Evolutionary conservation across 2,329 filamentous ascomycete genomes (phyloP).

Genomic region (Huntiella decipiens): DNA sequence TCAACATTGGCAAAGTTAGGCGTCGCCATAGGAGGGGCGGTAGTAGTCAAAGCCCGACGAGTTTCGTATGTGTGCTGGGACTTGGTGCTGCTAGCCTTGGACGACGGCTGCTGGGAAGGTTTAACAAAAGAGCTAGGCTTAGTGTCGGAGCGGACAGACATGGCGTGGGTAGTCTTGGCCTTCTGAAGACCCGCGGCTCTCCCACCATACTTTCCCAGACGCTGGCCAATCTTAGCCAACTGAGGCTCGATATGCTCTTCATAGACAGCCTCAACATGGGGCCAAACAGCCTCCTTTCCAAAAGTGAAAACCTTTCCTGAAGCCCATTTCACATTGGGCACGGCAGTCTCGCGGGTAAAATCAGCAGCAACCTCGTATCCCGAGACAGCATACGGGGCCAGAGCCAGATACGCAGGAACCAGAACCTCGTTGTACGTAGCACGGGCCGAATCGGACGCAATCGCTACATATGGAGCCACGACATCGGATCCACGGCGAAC

Average conservation of each 20-base stretch:
- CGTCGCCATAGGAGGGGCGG: not conserved
- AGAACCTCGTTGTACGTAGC: slow-evolving; percentile 55
- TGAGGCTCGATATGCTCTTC: slow-evolving; percentile 90
- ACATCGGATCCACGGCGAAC: slow-evolving; percentile 40
- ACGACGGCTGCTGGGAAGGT: slow-evolving; percentile 12
- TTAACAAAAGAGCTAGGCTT: slow-evolving; percentile 10
- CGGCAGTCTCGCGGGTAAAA: slow-evolving; percentile 47
- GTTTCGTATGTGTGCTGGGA: slow-evolving; percentile 13
- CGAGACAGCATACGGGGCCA: slow-evolving; percentile 53
- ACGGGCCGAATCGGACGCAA: slow-evolving; percentile 40
- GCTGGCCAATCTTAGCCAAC: slow-evolving; percentile 75
- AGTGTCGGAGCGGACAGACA: slow-evolving; percentile 5
- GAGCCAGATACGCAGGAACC: slow-evolving; percentile 55
- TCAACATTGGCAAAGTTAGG: slow-evolving; percentile 1
- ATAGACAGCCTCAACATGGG: slow-evolving; percentile 62
- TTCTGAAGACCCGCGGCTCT: slow-evolving; percentile 20
- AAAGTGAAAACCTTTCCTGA: slow-evolving; percentile 54
- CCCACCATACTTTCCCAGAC: slow-evolving; percentile 57
- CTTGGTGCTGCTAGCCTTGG: slow-evolving; percentile 14
- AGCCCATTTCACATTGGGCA: slow-evolving; percentile 53
- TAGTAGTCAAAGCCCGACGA: no score
- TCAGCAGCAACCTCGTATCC: slow-evolving; percentile 47
- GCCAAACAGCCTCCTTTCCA: slow-evolving; percentile 60
- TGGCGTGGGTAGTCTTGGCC: slow-evolving; percentile 15
- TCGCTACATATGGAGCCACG: slow-evolving; percentile 54